phyloP scores from a whole-genome alignment of 2,329 filamentous ascomycete genomes.

The Venturia oleaginea region DNA sequence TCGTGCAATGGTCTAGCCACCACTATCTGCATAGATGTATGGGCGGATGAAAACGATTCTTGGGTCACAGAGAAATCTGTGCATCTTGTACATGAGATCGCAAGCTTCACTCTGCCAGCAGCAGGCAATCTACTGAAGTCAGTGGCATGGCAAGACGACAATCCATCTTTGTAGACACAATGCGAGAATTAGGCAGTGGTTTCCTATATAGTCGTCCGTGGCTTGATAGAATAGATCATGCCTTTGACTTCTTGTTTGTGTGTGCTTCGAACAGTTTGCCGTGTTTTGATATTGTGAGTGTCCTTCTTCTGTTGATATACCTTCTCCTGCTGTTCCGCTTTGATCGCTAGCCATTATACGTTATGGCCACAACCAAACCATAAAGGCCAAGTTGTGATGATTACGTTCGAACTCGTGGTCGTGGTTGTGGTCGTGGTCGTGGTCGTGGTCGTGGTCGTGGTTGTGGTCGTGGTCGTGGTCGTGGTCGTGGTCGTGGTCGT shows the following conservation, averaged over 20 bases:
- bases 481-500: no score
- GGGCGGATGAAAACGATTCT: no score
- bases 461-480: no score
- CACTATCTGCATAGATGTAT: no score
- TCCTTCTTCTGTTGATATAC: background rate
- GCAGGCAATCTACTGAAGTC: background rate
- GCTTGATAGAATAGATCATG: background rate
- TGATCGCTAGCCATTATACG: no score
- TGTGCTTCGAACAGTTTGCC: background rate
- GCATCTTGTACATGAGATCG: no score
- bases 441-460: no score
- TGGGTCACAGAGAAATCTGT: no score
- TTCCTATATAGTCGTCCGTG: background rate
- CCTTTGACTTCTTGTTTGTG: background rate
- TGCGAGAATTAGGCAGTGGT: background rate
- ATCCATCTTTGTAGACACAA: background rate
- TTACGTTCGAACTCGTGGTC: no score
- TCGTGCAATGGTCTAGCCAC: no score
- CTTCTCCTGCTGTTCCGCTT: background rate
- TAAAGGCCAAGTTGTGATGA: background rate
- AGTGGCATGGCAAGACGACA: background rate
- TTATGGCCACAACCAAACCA: no score
- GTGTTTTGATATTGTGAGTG: background rate
- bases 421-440: no score
- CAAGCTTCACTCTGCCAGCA: background rate